Percentiles rank a stretch among this genome's conserved stretches.
Conservation (phyloP, 148 eudicot genomes). For the Vaccinium macrocarpon region DNA sequence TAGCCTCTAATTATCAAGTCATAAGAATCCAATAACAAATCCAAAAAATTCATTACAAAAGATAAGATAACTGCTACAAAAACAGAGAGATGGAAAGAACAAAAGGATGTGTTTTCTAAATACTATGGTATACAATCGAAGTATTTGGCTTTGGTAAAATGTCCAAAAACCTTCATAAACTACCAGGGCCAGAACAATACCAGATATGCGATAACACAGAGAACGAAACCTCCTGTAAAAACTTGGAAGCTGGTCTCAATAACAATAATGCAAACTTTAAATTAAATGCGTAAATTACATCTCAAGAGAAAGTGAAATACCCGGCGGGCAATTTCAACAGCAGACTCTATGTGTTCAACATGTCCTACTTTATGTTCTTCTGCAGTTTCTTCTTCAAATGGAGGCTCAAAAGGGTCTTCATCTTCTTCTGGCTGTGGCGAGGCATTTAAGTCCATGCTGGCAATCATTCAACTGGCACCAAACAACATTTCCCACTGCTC, state of each 20-base stretch:
- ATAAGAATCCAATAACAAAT: not conserved
- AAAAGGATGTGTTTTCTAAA: not conserved
- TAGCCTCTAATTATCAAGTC: not conserved
- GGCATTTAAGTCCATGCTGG: conserved; percentile 87
- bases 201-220: conserved; percentile 18
- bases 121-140: not conserved
- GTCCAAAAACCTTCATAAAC: conserved; percentile 36
- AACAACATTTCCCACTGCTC: conserved; percentile 24
- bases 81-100: conserved; percentile 1
- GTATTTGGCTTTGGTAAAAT: not conserved
- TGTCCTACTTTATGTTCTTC: conserved; percentile 24
- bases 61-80: not conserved
- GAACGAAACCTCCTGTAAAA: not conserved
- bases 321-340: conserved; percentile 68
- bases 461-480: conserved; percentile 35
- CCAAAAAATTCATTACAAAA: not conserved
- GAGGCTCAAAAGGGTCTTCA: conserved; percentile 58
- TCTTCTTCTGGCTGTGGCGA: conserved; percentile 90
- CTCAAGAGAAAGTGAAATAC: conserved; percentile 35
- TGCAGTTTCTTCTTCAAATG: conserved; percentile 48
- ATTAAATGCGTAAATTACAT: conserved; percentile 9
- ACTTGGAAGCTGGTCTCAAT: not conserved
- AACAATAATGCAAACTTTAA: not conserved
- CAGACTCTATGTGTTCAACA: conserved; percentile 53
- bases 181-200: conserved; percentile 50